Evolutionary conservation across 208 protist species (phyloP), one percentile per base, ranked within the genome.

Genomic region (Endotrypanum monterogeii): DNA sequence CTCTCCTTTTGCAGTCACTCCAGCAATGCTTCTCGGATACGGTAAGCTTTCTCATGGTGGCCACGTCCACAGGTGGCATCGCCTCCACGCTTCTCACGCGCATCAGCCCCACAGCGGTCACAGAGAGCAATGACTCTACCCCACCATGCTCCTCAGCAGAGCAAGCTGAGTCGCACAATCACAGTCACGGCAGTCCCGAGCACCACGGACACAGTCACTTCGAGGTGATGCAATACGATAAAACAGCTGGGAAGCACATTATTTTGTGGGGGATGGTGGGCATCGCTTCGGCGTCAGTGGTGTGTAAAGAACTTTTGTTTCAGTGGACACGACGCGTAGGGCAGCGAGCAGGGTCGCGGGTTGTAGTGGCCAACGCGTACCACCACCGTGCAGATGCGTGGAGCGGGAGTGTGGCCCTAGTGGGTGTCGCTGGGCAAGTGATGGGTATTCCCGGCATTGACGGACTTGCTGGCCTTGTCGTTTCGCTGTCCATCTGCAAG

Each of bases 371-470:
- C 23, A 97, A 97, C 74, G 93, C 93, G 3, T 97, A 91, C 60
- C 93, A 97, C 63, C 93, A 97, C 78, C 90, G 93, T 25, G 93
- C 90, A 1, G 93, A 97, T 74, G 93, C 93, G 28, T 97, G 93
- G 90, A 94, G 86, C 66, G 90, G 88, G n/a, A 87, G 78, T 20
- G 86, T 97, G 16, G 90, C 90, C 60, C 84, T 97, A 35, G 54
- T 97, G 28, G 93, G 93, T 44, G 93, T 95, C 14, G 80, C 78
- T 1, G 93, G 90, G 12, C 89, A 93, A 54, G 84, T 74, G 54
- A 51, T 92, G 32, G 90, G 93, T 6, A 51, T 97, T 37, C 87
- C 90, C 4, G 89, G 88, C 52, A 72, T 97, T 20, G 93, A 97
- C 67, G 93, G 89, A 20, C 14, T 94, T 14, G 90, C 93, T 7